Base-by-base conservation (phyloP, 192 early-diverging fungal genomes). In the Coemansia erecta region DNA sequence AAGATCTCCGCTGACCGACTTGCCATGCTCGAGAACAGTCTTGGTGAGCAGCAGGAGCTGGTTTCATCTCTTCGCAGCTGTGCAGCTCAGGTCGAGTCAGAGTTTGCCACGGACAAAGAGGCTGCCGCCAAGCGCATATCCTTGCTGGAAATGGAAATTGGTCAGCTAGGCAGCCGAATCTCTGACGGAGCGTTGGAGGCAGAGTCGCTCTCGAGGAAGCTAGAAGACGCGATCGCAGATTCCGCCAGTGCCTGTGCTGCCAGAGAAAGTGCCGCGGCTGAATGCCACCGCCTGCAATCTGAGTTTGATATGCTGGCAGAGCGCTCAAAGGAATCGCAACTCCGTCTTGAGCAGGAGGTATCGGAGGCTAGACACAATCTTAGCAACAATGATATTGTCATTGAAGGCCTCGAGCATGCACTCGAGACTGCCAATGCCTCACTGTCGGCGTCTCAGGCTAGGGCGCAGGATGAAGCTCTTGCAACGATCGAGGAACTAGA, bases 381-480 rank as follows among this genome's bases (percentile, higher is more conserved):
- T 33, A 67, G 26, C 61, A 63, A 68, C 28, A 80, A 63, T 44
- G 49, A 11, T 11, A 59, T 60, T 52, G 62, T 50, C 15, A 52
- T 73, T 14, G 42, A 60, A 2, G 68, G 58, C 8, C 53, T 74
- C 5, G 67, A 73, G 21, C 18, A 44, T 11, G 77, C 62, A 12
- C 64, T 80, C 17, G 72, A 70, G 19, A 28, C 24, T n/a, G 72
- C 71, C 19, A 80, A 60, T 11, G 53, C 60, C 7, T n/a, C 37
- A 2, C 21, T 60, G 9, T 35, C 49, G 14, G 56, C 31, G 24
- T 60, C 60, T 4, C 60, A 49, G 19, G 33, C 45, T 9, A 44
- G 59, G 18, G 67, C 55, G 2, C 53, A 46, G n/a, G 55, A 63
- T 0, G 56, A 56, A 12, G 44, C 45, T 0, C 59, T 41, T 2